Percentiles rank a stretch among this genome's conserved stretches.
Evolutionary conservation across 1,284 basidiomycete species (phyloP).

Genomic region (Ceratobasidium sp.): DNA sequence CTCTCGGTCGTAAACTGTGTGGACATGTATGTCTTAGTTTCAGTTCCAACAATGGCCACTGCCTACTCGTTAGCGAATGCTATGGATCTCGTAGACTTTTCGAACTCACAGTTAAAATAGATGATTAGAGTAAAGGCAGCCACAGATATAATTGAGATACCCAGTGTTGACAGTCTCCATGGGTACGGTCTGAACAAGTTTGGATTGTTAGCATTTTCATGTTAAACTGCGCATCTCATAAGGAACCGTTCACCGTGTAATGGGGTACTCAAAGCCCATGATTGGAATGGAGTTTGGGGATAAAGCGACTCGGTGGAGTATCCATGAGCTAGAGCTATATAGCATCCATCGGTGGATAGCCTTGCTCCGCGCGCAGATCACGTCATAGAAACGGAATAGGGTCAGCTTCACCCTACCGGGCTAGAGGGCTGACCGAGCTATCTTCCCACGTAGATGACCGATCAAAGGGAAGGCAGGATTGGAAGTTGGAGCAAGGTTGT

Average conservation of each 20-base stretch:
- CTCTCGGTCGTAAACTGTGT: not conserved
- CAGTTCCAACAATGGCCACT: constrained; percentile 5
- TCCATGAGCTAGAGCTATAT: too few species aligned
- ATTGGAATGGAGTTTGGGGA: not conserved
- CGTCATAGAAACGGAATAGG: too few species aligned
- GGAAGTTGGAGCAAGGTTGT: too few species aligned
- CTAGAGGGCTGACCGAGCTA: too few species aligned
- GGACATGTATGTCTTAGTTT: not conserved
- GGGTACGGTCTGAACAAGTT: not conserved
- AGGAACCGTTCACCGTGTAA: constrained; percentile 12
- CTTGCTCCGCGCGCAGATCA: too few species aligned
- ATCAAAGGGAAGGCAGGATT: too few species aligned
- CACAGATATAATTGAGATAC: not conserved
- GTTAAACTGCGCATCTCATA: not conserved
- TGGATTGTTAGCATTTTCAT: not conserved
- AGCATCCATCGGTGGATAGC: too few species aligned
- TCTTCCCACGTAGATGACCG: too few species aligned
- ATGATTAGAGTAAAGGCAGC: not conserved
- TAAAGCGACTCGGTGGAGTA: too few species aligned
- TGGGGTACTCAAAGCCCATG: constrained; percentile 17
- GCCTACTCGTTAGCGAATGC: not conserved
- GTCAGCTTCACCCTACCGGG: too few species aligned
- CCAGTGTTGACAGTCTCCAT: not conserved
- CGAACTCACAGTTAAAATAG: constrained; percentile 10
- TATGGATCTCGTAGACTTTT: not conserved